Evolutionary conservation across 768 basidiomycete genomes (phyloP).

Genomic region (Brasilioporus rufonigricans): DNA sequence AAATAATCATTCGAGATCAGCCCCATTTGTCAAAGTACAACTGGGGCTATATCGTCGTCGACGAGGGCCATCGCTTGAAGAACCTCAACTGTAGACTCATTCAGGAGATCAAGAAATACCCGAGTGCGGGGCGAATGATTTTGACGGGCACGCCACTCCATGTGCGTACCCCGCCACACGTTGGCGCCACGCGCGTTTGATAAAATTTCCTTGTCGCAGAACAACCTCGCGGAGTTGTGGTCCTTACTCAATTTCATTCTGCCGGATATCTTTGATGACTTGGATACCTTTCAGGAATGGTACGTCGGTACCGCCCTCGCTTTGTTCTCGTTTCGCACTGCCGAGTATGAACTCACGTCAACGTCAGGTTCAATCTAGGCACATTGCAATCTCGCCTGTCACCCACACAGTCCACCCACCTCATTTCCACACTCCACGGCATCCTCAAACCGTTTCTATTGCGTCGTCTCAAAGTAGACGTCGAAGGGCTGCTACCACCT

Average conservation of each 20-base stretch:
- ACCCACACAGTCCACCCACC: constrained; percentile 54
- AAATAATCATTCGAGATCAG: constrained; percentile 87
- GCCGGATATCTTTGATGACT: constrained; percentile 88
- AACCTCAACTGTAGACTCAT: constrained; percentile 92
- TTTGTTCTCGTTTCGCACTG: not conserved
- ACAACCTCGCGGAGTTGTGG: constrained; percentile 95
- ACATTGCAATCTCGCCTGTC: constrained; percentile 56
- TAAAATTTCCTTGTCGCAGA: constrained; percentile 47
- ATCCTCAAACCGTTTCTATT: constrained; percentile 96
- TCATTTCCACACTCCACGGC: constrained; percentile 79
- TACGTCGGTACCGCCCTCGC: constrained; percentile 27
- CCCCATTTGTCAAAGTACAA: constrained; percentile 60
- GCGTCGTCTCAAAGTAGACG: constrained; percentile 88
- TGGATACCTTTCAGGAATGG: constrained; percentile 91
- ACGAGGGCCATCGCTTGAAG: constrained; percentile 94
- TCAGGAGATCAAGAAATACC: constrained; percentile 84
- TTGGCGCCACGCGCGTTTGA: not conserved
- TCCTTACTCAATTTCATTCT: constrained; percentile 93
- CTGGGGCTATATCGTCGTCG: constrained; percentile 94
- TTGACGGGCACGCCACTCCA: constrained; percentile 96
- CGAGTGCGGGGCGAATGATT: constrained; percentile 84
- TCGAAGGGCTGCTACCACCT: constrained; percentile 74
- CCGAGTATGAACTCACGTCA: constrained; percentile 3
- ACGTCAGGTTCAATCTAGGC: constrained; percentile 67
- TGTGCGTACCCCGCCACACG: constrained; percentile 42